A percentile compares a stretch with the other conserved stretches of the same genome.
Evolutionary conservation across 1,284 basidiomycete genomes (phyloP).

Genomic region (Marasmius fiardii): DNA sequence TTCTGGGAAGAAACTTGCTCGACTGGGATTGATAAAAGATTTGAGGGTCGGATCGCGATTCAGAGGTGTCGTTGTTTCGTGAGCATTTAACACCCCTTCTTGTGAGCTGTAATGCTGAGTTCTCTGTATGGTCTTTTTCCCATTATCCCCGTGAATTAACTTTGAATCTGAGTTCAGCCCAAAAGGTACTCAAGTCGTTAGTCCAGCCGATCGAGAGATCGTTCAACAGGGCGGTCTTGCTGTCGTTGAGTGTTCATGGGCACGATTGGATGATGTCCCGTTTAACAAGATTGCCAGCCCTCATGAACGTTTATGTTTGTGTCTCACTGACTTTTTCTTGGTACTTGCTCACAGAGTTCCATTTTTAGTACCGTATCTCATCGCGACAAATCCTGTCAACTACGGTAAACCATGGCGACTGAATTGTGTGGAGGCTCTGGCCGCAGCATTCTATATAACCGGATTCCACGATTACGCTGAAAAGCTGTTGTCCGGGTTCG

Average conservation of each 20-base stretch:
- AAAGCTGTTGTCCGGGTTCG: conserved; percentile 72
- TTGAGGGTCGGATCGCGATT: conserved; percentile 82
- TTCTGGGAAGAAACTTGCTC: conserved; percentile 90
- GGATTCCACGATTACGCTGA: conserved; percentile 83
- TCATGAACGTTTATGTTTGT: conserved; percentile 85
- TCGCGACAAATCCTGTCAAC: conserved; percentile 93
- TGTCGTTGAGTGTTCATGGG: conserved; percentile 98
- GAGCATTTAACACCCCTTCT: conserved; percentile 30
- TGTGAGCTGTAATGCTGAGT: neutral
- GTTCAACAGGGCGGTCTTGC: conserved; percentile 79
- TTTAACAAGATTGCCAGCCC: conserved; percentile 93
- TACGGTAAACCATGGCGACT: conserved; percentile 93
- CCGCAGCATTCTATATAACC: conserved; percentile 90
- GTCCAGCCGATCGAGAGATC: conserved; percentile 84
- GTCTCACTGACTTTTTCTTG: neutral
- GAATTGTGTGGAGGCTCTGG: conserved; percentile 91
- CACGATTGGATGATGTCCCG: conserved; percentile 89
- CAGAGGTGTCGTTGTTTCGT: conserved; percentile 92
- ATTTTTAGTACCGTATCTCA: conserved; percentile 79
- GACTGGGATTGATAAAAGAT: conserved; percentile 83
- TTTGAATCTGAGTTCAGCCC: conserved; percentile 73
- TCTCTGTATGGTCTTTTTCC: neutral
- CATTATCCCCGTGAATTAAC: neutral
- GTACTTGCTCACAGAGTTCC: neutral
- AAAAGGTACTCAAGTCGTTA: conserved; percentile 79